phyloP scores from a whole-genome alignment of 2,329 filamentous ascomycete genomes.

The Cladosporium sp. region DNA sequence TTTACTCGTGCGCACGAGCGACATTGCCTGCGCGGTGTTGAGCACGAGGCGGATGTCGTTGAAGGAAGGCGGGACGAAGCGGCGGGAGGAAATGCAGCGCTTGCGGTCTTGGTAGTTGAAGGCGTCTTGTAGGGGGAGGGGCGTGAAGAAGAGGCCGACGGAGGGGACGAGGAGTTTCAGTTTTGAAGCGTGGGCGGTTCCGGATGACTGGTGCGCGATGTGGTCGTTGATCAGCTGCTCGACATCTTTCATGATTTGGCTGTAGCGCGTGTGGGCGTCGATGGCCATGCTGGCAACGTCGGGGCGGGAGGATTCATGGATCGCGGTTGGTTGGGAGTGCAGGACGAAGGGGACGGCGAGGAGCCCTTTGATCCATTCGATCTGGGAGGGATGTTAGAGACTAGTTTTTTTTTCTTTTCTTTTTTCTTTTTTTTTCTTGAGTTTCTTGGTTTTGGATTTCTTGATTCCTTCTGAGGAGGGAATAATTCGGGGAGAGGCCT shows the following conservation, averaged over 20 bases:
- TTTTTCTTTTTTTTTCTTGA: no score
- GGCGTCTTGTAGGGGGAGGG: conserved; percentile 78
- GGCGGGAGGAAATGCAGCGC: conserved; percentile 81
- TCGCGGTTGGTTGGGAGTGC: conserved; percentile 87
- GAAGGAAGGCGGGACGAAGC: conserved; percentile 94
- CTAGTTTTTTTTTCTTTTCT: no score
- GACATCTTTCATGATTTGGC: conserved; percentile 92
- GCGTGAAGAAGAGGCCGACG: conserved; percentile 91
- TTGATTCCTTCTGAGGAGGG: conserved; percentile 14
- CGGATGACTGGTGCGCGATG: conserved; percentile 67
- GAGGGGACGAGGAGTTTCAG: conserved; percentile 87
- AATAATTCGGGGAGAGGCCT: conserved; percentile 39
- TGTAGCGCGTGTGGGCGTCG: conserved; percentile 81
- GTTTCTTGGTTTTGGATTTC: no score
- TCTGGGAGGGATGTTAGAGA: conserved; percentile 29
- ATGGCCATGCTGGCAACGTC: conserved; percentile 63
- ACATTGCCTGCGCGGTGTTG: conserved; percentile 93
- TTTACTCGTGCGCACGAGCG: conserved; percentile 68
- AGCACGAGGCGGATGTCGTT: conserved; percentile 92
- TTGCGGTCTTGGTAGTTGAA: conserved; percentile 86
- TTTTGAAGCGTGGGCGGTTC: conserved; percentile 72
- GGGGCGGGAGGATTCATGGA: conserved; percentile 66
- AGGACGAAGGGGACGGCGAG: conserved; percentile 94
- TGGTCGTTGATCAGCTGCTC: conserved; percentile 90
- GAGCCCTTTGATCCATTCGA: conserved; percentile 77